A percentile compares a stretch with the other conserved stretches of the same genome.
Conservation (phyloP, 805 yeast genomes). For the Sugiyamaella americana region DNA sequence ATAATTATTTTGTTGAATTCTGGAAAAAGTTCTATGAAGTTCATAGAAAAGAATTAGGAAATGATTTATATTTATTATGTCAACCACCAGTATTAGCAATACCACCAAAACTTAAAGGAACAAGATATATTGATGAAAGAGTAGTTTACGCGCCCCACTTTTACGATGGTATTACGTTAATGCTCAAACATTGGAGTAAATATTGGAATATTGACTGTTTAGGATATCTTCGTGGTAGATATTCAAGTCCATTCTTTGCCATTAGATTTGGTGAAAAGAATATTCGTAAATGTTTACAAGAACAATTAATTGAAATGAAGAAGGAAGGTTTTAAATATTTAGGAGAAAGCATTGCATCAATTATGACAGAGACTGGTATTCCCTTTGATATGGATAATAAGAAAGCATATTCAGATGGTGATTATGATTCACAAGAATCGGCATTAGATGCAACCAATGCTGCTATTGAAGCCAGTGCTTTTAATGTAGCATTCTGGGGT, state of each 20-base stretch:
- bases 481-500: slow-evolving; percentile 82
- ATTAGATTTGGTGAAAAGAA: slow-evolving; percentile 61
- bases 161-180: slow-evolving; percentile 89
- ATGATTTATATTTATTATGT: slow-evolving; percentile 50
- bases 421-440: slow-evolving; percentile 64
- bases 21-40: slow-evolving; percentile 45
- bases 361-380: slow-evolving; percentile 95
- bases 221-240: slow-evolving; percentile 76
- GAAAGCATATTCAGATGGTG: slow-evolving; percentile 58
- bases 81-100: slow-evolving; percentile 77
- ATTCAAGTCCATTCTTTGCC: slow-evolving; percentile 71
- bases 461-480: slow-evolving; percentile 68
- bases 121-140: slow-evolving; percentile 45
- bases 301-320: slow-evolving; percentile 62
- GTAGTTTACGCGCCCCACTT: slow-evolving; percentile 83
- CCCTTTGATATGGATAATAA: slow-evolving; percentile 92
- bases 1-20: slow-evolving; percentile 57
- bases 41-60: slow-evolving; percentile 37
- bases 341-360: slow-evolving; percentile 68
- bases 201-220: slow-evolving; percentile 80
- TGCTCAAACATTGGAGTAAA: slow-evolving; percentile 88
- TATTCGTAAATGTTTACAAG: slow-evolving; percentile 63
- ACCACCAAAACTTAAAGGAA: slow-evolving; percentile 60
- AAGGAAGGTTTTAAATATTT: slow-evolving; percentile 55
- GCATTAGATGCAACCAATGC: slow-evolving; percentile 78